These are phyloP conservation scores for Fragosphaeria purpurea DNA, from an alignment of 2,329 filamentous ascomycete species.

Conservation along the genomic window DNA sequence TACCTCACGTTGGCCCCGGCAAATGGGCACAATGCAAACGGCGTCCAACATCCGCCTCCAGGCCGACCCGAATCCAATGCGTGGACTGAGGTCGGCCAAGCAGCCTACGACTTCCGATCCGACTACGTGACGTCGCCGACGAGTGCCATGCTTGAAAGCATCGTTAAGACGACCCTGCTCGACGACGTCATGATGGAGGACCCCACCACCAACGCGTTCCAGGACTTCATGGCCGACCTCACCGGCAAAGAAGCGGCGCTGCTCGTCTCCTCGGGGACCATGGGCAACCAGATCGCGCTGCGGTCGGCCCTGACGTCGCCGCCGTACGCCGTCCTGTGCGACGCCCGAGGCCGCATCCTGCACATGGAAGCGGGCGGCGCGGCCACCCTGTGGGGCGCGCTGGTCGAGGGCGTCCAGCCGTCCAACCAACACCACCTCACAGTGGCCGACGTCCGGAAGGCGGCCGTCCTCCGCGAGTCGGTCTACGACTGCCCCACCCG, in stretches of 20 bases:
- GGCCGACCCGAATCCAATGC: too few relatives aligned
- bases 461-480: constrained; percentile 56
- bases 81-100: too few relatives aligned
- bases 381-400: constrained; percentile 60
- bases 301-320: constrained; percentile 69
- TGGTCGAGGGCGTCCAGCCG: constrained; percentile 56
- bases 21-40: too few relatives aligned
- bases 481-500: constrained; percentile 71
- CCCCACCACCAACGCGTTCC: constrained; percentile 63
- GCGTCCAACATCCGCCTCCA: too few relatives aligned
- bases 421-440: constrained; percentile 65
- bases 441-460: constrained; percentile 61
- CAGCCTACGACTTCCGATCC: constrained; percentile 21
- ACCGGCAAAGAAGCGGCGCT: constrained; percentile 67
- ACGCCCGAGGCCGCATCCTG: constrained; percentile 68
- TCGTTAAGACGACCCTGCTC: constrained; percentile 61
- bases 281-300: constrained; percentile 85
- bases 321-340: constrained; percentile 71
- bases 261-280: constrained; percentile 80
- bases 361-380: constrained; percentile 58
- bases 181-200: constrained; percentile 84
- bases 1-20: too few relatives aligned
- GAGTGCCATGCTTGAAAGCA: constrained; percentile 68
- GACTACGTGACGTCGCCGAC: constrained; percentile 63
- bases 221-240: constrained; percentile 62